These are phyloP conservation scores for Gastrolobium bilobum DNA, from an alignment of 306 rosid genomes.

Conservation along the genomic window DNA sequence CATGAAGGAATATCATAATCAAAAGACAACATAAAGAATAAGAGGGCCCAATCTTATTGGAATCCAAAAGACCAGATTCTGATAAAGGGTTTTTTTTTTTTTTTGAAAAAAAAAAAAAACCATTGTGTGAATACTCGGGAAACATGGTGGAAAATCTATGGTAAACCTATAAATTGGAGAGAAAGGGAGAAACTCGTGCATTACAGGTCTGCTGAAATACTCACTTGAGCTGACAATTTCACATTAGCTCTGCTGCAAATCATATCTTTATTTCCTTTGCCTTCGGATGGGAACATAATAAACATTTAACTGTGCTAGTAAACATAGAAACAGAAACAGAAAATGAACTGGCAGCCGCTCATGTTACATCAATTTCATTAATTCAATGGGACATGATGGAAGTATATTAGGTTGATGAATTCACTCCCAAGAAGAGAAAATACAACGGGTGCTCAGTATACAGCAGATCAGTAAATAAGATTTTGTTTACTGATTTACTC, in stretches of 20 bases:
- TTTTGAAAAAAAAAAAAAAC: too few relatives aligned
- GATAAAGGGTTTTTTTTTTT: too few relatives aligned
- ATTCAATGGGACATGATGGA: not conserved
- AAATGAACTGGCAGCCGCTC: not conserved
- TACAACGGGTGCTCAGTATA: slow-evolving; percentile 22
- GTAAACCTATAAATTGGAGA: too few relatives aligned
- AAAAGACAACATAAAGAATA: too few relatives aligned
- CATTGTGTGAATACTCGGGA: too few relatives aligned
- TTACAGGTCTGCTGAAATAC: not conserved
- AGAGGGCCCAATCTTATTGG: too few relatives aligned
- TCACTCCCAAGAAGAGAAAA: slow-evolving; percentile 3
- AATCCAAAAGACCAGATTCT: too few relatives aligned
- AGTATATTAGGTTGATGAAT: slow-evolving; percentile 8
- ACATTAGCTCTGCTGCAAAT: not conserved
- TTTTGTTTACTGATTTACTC: slow-evolving; percentile 46
- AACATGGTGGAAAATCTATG: too few relatives aligned
- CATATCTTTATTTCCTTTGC: not conserved
- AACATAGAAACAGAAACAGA: not conserved
- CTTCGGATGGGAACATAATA: not conserved
- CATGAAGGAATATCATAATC: too few relatives aligned
- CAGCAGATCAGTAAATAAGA: slow-evolving; percentile 45
- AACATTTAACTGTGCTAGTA: not conserved
- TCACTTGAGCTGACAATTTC: not conserved
- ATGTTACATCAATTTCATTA: slow-evolving; percentile 21
- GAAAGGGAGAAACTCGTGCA: too few relatives aligned